Base-by-base conservation (phyloP, 1,284 basidiomycete genomes). In the Ceratobasidium sp. region DNA sequence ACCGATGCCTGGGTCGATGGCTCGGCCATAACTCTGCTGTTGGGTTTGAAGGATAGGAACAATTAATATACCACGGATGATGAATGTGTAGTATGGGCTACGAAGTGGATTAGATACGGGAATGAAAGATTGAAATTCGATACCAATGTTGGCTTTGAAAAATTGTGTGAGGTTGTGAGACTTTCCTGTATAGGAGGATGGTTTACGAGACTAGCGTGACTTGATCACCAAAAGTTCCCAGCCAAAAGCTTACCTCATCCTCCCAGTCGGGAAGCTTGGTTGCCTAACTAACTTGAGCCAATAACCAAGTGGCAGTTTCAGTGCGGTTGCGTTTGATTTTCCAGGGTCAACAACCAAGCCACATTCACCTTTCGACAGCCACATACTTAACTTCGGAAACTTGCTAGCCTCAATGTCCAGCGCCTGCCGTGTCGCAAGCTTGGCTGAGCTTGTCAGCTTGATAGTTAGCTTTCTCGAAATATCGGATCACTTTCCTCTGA, bases 1-100 rank as follows among this genome's bases (percentile, higher is more conserved):
- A 27, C 67, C 67, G 11, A 60, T 72, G 67, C 67, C 67, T 5
- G 67, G 67, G 22, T 19, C 41, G 6, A 72, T 72, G 67, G 33
- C 41, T 22, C 41, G 67, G 31, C 54, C 67, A 14, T 72, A 24
- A 72, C 8, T n/a, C 2, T 8, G n/a, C n/a, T n/a, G n/a, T n/a
- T n/a, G n/a, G n/a, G n/a, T n/a, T n/a, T n/a, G n/a, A n/a, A n/a
- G n/a, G n/a, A n/a, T n/a, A n/a, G n/a, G n/a, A n/a, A n/a, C n/a
- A n/a, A n/a, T n/a, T n/a, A n/a, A 19, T 36, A 62, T 15, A 17
- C 15, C 9, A 48, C 24, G 45, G 7, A 29, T 31, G 47, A 5
- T 44, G 45, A 63, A 62, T 41, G 27, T 8, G 41, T 36, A 24
- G 29, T 53, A 27, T 53, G n/a, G n/a, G n/a, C n/a, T n/a, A n/a